Evolutionary conservation across 2,329 filamentous ascomycete genomes (phyloP), one percentile per base, ranked within the genome.

Genomic region (Colletotrichum sp.): DNA sequence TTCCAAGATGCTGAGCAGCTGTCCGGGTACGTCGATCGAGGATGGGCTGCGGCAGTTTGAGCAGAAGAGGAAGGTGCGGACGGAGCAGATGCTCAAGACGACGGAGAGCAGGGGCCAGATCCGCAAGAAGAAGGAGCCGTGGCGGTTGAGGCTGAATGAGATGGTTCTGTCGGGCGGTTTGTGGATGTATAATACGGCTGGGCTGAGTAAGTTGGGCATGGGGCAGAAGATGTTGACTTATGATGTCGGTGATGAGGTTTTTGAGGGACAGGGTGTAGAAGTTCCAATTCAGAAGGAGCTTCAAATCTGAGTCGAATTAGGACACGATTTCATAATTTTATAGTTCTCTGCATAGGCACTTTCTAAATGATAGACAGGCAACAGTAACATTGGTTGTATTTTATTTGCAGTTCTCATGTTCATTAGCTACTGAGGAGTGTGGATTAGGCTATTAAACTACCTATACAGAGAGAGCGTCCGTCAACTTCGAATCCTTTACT

Each of bases 1-100:
- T 12, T 82, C 85, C 0, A 76, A 89, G 49, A 80, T 90, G 4
- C 79, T 88, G 39, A 57, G 44, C 8, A 66, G 32, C 34, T 13
- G 28, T 44, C 9, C 39, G 6, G 12, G 18, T 0, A 1, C 5
- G 13, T 39, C 32, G 8, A 2, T 76, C 3, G 60, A 65, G 10
- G 71, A 70, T 2, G 75, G 65, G 7, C 28, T 76, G 28, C 21
- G 44, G 44, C 55, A 24, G 6, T 74, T 55, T 21, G 75, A 73
- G 30, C 34, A 16, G 13, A 73, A 66, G 24, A 59, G 71, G 9
- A 69, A 70, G n/a, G 24, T 16, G 9, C 64, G 75, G 34, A 73
- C 71, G 5, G 75, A 74, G 39, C 36, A 34, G 13, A 68, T 76
- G 65, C 28, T 73, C 4, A 68, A 60, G 13, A 67, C 57, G 8